Conservation (phyloP, 1,139 yeast genomes). For the Candida sanyaensis region DNA sequence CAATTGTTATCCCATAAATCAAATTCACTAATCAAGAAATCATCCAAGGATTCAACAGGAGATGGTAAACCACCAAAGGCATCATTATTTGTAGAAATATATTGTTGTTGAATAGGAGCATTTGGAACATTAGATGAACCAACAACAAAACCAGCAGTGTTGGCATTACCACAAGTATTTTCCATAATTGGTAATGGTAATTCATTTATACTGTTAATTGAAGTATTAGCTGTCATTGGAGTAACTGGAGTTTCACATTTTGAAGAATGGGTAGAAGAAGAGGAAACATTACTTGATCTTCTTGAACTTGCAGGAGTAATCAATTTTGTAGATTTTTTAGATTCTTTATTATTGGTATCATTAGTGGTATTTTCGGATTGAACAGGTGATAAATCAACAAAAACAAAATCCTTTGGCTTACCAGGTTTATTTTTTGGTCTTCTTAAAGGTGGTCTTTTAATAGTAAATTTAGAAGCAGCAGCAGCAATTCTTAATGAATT, state of each 20-base stretch:
- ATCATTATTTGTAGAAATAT: conserved; percentile 1
- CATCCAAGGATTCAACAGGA: conserved; percentile 15
- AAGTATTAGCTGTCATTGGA: conserved; percentile 9
- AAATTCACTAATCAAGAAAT: conserved; percentile 13
- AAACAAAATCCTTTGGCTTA: conserved; percentile 53
- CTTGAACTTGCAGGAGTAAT: conserved; percentile 1
- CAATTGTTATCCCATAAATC: conserved; percentile 13
- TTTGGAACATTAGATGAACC: too few relatives aligned
- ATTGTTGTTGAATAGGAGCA: conserved; percentile 13
- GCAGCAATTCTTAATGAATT: conserved; percentile 47
- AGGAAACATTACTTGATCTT: conserved; percentile 1
- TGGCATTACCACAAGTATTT: not conserved
- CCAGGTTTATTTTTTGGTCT: conserved; percentile 57
- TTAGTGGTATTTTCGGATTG: conserved; percentile 30
- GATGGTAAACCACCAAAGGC: conserved; percentile 13
- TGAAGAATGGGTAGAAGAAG: not conserved
- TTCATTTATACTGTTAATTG: conserved; percentile 1
- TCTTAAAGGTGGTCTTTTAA: conserved; percentile 48
- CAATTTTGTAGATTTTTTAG: conserved; percentile 5
- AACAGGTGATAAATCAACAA: conserved; percentile 56
- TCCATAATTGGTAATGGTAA: conserved; percentile 1
- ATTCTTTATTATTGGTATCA: not conserved
- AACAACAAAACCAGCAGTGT: too few relatives aligned
- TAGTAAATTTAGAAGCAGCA: conserved; percentile 28
- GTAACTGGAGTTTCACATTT: conserved; percentile 7